These are phyloP conservation scores for Exophiala sp. DNA, from an alignment of 2,329 filamentous ascomycete genomes.

Conservation along the genomic window DNA sequence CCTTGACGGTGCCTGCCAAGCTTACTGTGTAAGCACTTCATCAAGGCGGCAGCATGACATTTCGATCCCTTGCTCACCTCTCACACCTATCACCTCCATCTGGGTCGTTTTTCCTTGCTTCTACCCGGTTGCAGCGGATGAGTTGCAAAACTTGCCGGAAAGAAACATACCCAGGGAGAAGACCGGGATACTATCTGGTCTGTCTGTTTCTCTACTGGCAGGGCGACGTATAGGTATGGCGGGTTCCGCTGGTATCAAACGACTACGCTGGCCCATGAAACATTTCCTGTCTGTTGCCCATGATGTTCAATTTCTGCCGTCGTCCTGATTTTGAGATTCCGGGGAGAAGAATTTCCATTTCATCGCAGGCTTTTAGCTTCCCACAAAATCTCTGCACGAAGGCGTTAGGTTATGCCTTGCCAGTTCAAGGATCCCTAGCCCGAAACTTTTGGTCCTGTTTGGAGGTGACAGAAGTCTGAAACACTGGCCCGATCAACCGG, in stretches of 20 bases:
- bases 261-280: slow-evolving; percentile 12
- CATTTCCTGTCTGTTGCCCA: slow-evolving; percentile 16
- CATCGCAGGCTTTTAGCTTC: neutral
- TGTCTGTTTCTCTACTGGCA: neutral
- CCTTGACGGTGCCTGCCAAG: too few species aligned
- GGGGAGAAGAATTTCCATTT: slow-evolving; percentile 5
- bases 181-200: neutral
- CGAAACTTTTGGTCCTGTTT: slow-evolving; percentile 3
- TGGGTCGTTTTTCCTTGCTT: neutral
- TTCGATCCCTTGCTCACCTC: too few species aligned
- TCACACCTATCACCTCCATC: too few species aligned
- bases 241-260: slow-evolving; percentile 9
- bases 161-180: neutral
- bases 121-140: neutral
- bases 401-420: neutral
- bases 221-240: neutral
- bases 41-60: too few species aligned
- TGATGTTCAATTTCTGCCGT: slow-evolving; percentile 14
- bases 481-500: slow-evolving; percentile 22
- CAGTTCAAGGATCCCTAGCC: neutral
- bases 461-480: slow-evolving; percentile 20
- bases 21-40: too few species aligned
- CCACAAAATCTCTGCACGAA: neutral
- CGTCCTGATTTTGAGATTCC: slow-evolving; percentile 13
- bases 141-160: neutral